Evolutionary conservation across 2,329 filamentous ascomycete species (phyloP).

Genomic region (Penicillium decumbens): DNA sequence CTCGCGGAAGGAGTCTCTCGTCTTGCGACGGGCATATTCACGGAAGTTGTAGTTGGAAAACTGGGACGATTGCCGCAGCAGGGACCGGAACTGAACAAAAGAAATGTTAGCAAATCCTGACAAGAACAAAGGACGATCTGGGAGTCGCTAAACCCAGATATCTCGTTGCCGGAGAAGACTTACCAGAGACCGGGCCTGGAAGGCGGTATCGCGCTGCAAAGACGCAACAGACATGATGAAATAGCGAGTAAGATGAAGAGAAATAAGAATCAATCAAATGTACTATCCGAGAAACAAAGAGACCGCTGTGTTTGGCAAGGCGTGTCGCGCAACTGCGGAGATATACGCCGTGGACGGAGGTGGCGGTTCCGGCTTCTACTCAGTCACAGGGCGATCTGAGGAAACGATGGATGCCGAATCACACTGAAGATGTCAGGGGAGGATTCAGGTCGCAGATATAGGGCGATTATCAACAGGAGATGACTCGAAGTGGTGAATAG

Average conservation of each 20-base stretch:
- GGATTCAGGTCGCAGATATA: background rate
- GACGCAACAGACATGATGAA: slow-evolving; percentile 44
- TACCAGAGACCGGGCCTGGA: slow-evolving; percentile 48
- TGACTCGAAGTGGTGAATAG: slow-evolving; percentile 3
- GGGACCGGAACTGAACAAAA: slow-evolving; percentile 71
- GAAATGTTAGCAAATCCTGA: background rate
- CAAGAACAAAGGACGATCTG: background rate
- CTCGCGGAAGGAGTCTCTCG: slow-evolving; percentile 84
- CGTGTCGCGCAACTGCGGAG: slow-evolving; percentile 2
- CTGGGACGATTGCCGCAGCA: slow-evolving; percentile 78
- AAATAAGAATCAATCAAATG: slow-evolving; percentile 2
- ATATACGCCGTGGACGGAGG: slow-evolving; percentile 8
- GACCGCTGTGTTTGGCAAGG: background rate
- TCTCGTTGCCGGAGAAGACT: slow-evolving; percentile 11
- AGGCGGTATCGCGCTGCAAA: slow-evolving; percentile 42
- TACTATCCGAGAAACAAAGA: background rate
- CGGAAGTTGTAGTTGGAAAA: slow-evolving; percentile 97
- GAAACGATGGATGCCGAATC: background rate
- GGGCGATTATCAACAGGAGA: background rate
- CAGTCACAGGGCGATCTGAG: background rate
- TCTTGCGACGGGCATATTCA: slow-evolving; percentile 89
- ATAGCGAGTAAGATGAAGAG: slow-evolving; percentile 1
- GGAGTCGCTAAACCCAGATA: background rate
- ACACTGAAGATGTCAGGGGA: background rate
- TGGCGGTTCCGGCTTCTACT: slow-evolving; percentile 14